Conservation (phyloP, 1,284 basidiomycete genomes). For the Leccinum huronense region DNA sequence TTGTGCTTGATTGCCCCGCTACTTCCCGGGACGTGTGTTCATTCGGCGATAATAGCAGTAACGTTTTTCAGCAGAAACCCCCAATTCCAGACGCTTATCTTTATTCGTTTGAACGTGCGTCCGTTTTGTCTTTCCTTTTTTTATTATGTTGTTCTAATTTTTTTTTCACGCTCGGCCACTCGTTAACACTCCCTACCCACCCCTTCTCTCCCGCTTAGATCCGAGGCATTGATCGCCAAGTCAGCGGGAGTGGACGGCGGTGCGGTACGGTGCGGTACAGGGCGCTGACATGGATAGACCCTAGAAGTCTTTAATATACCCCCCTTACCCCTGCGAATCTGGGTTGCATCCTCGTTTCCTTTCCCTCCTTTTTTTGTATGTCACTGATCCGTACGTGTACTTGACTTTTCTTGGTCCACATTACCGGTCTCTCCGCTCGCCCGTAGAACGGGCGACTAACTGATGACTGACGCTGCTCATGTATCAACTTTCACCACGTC, state of each 20-base stretch:
- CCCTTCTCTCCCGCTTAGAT: conserved; percentile 4
- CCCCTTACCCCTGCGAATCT: not conserved
- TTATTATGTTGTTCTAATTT: not conserved
- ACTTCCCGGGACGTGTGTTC: not conserved
- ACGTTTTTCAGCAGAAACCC: not conserved
- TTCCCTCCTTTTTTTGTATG: not conserved
- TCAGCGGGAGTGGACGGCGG: not conserved
- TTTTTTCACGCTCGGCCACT: not conserved
- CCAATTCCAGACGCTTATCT: not conserved
- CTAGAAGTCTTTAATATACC: not conserved
- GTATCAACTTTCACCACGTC: not conserved
- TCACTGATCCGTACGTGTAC: not conserved
- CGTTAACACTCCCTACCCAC: conserved; percentile 1
- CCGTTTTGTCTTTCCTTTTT: not conserved
- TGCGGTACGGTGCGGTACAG: not conserved
- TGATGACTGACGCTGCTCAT: not conserved
- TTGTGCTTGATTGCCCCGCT: not conserved
- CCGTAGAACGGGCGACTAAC: too few species aligned
- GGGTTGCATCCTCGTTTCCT: not conserved
- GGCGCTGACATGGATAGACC: not conserved
- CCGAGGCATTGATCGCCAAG: not conserved
- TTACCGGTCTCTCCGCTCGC: not conserved
- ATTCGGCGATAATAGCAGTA: conserved; percentile 1
- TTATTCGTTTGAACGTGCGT: conserved; percentile 9
- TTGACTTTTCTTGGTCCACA: not conserved